Evolutionary conservation across 176 grass and related monocot genomes (phyloP).

Genomic region (Tuctoria greenei): DNA sequence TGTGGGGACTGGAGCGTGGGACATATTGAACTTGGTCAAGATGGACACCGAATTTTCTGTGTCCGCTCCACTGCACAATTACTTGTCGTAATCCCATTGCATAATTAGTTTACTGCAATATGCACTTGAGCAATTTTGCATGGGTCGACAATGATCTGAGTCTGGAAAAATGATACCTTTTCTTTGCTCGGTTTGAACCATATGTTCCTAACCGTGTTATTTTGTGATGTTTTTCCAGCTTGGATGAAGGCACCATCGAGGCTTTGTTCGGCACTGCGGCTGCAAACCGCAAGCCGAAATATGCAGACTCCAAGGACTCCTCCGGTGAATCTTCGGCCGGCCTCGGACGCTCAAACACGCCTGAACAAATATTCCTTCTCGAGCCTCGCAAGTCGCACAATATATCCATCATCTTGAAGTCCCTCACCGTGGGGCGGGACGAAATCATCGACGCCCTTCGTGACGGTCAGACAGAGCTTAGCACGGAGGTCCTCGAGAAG

Average conservation of each 20-base stretch:
- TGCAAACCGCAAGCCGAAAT: conserved; percentile 49
- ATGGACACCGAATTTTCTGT: conserved; percentile 15
- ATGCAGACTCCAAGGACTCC: conserved; percentile 38
- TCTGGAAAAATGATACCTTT: neutral
- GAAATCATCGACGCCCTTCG: conserved; percentile 76
- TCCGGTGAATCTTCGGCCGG: conserved; percentile 20
- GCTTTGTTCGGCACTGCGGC: conserved; percentile 72
- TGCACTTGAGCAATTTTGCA: neutral
- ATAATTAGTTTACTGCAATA: no score
- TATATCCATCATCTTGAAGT: conserved; percentile 87
- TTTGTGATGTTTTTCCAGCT: conserved; percentile 38
- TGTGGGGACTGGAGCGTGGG: neutral
- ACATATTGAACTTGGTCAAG: conserved; percentile 13
- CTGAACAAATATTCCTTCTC: conserved; percentile 69
- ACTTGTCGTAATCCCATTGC: neutral
- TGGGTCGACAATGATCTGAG: neutral
- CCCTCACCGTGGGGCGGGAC: conserved; percentile 53
- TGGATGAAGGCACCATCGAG: conserved; percentile 91
- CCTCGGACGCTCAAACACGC: conserved; percentile 36
- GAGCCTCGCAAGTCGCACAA: conserved; percentile 89
- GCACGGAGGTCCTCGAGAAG: conserved; percentile 70
- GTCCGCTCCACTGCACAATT: neutral
- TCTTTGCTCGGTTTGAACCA: neutral
- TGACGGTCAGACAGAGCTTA: conserved; percentile 57
- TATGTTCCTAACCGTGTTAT: neutral